Evolutionary conservation across 2,329 filamentous ascomycete genomes (phyloP).

Genomic region (Ramichloridium luteum): DNA sequence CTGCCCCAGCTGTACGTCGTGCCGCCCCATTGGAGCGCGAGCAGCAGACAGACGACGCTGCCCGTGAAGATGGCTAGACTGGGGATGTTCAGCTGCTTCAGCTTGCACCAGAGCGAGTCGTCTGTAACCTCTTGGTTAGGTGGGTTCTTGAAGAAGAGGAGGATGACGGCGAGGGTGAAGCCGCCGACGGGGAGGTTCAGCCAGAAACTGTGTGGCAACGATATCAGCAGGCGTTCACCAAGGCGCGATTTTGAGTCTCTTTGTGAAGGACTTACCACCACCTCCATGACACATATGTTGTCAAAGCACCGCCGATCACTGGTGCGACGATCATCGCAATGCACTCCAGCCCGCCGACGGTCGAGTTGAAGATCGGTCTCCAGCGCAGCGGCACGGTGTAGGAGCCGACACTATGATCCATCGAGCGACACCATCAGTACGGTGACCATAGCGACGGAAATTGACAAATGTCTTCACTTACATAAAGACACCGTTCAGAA

Average conservation of each 20-base stretch:
- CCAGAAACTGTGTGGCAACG: constrained; percentile 24
- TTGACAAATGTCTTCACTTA: too few species aligned
- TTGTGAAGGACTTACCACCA: constrained; percentile 8
- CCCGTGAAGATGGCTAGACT: constrained; percentile 27
- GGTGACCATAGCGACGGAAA: too few species aligned
- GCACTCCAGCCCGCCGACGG: constrained; percentile 27
- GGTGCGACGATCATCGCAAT: constrained; percentile 31
- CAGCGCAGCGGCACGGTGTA: constrained; percentile 31
- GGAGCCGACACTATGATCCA: too few species aligned
- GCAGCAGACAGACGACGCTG: constrained; percentile 25
- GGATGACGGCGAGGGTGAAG: constrained; percentile 22
- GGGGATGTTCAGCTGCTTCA: constrained; percentile 25
- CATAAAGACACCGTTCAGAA: constrained; percentile 42
- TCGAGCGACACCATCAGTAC: too few species aligned
- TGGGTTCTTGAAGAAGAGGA: constrained; percentile 24
- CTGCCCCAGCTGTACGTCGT: constrained; percentile 26
- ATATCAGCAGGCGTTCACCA: constrained; percentile 2
- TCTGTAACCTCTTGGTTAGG: constrained; percentile 12
- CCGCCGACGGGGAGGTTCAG: constrained; percentile 35
- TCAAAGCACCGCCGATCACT: constrained; percentile 32
- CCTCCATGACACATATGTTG: constrained; percentile 29
- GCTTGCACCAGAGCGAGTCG: constrained; percentile 14
- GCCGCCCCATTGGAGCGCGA: constrained; percentile 29
- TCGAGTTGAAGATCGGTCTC: constrained; percentile 30
- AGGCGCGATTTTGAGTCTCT: not conserved